These are phyloP conservation scores for Barnettozyma vustinii DNA, from an alignment of 805 yeast genomes.

Conservation along the genomic window DNA sequence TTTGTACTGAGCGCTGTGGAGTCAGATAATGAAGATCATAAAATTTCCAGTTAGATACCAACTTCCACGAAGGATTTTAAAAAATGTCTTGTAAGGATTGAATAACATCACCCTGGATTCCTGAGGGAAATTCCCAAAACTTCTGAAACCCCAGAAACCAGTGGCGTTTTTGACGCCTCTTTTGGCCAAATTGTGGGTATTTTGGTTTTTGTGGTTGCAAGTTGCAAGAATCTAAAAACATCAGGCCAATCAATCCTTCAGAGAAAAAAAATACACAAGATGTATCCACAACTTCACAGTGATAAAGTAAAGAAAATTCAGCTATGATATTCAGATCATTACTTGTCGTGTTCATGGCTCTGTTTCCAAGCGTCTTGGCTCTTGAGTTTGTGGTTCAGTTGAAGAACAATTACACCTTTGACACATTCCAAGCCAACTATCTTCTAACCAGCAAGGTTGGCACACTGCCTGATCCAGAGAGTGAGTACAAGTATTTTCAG, in stretches of 20 bases:
- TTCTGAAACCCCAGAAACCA: not conserved
- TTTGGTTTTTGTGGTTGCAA: not conserved
- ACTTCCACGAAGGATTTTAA: not conserved
- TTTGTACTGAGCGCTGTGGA: not conserved
- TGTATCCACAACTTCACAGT: not conserved
- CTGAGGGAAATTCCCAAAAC: not conserved
- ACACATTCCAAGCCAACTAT: constrained; percentile 15
- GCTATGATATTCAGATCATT: not conserved
- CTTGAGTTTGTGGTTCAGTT: constrained; percentile 26
- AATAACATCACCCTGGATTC: not conserved
- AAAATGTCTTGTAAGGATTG: not conserved
- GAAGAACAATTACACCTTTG: constrained; percentile 16
- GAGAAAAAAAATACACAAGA: not conserved
- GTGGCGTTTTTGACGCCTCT: not conserved
- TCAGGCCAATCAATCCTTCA: not conserved
- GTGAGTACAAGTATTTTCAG: constrained; percentile 20
- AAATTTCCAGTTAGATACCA: not conserved
- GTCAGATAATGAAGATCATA: not conserved
- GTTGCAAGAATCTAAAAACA: not conserved
- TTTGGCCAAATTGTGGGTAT: not conserved
- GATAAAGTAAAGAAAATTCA: not conserved
- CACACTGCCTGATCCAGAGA: constrained; percentile 11
- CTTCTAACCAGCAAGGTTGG: constrained; percentile 9
- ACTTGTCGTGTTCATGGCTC: not conserved
- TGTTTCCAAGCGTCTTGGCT: constrained; percentile 5